Conservation (phyloP, 352 stramenopile genomes). For the Globisporangium solare region DNA sequence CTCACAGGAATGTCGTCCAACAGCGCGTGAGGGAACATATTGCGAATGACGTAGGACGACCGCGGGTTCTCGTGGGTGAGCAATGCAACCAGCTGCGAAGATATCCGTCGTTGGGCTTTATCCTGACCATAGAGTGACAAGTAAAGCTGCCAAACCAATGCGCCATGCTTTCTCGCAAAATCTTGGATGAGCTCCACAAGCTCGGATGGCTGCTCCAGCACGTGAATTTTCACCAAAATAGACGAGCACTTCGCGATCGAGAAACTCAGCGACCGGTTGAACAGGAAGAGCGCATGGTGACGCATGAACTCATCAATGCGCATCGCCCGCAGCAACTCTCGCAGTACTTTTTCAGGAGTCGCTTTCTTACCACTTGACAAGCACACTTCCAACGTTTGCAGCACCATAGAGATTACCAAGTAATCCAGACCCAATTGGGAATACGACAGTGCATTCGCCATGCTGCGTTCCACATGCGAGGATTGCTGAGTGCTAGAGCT, state of each 20-base stretch:
- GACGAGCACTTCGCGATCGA: conserved; percentile 83
- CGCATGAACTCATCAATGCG: conserved; percentile 83
- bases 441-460: conserved; percentile 75
- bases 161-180: conserved; percentile 78
- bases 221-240: conserved; percentile 84
- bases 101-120: conserved; percentile 82
- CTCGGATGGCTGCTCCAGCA: conserved; percentile 82
- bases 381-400: conserved; percentile 83
- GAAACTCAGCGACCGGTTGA: conserved; percentile 84
- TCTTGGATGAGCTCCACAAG: conserved; percentile 86
- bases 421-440: conserved; percentile 81
- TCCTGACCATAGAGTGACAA: conserved; percentile 77
- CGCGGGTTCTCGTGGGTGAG: conserved; percentile 83
- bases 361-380: conserved; percentile 83
- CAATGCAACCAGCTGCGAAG: conserved; percentile 77
- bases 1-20: conserved; percentile 71
- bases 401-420: conserved; percentile 65
- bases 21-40: conserved; percentile 78
- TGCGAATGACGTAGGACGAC: conserved; percentile 79
- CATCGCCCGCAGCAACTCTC: conserved; percentile 78
- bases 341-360: conserved; percentile 68
- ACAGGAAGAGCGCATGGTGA: conserved; percentile 80
- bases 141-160: conserved; percentile 82
- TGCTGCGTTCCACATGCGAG: conserved; percentile 64
- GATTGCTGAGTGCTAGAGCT: conserved; percentile 13